phyloP scores from a whole-genome alignment of 495 filamentous ascomycete genomes.

The Aspergillus nanangensis region DNA sequence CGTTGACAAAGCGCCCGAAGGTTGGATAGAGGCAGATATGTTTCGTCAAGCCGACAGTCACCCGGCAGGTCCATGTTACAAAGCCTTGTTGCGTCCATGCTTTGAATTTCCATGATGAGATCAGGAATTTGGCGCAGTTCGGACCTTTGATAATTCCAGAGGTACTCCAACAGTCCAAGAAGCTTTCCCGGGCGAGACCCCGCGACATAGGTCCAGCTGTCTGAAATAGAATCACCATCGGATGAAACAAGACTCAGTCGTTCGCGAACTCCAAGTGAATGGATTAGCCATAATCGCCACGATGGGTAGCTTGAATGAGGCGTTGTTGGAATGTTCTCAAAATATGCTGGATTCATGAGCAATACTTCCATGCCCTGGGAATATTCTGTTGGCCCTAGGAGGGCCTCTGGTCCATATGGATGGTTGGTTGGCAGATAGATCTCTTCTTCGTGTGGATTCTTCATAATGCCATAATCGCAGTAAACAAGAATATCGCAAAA shows the following conservation, averaged over 20 bases:
- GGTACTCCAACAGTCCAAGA: neutral
- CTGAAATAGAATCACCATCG: neutral
- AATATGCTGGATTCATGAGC: neutral
- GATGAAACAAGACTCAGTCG: neutral
- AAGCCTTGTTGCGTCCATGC: neutral
- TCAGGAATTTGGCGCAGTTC: neutral
- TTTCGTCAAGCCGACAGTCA: no score
- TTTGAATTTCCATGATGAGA: neutral
- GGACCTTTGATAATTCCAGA: neutral
- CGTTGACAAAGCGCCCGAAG: no score
- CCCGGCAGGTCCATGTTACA: neutral
- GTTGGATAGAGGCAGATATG: no score
- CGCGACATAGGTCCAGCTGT: neutral
- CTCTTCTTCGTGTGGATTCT: no score
- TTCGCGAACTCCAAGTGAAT: neutral
- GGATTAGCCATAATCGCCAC: neutral
- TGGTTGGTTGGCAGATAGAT: no score
- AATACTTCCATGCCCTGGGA: neutral
- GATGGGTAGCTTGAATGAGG: neutral
- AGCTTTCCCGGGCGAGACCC: neutral
- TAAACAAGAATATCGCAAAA: no score
- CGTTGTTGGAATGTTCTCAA: neutral
- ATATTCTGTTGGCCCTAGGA: neutral
- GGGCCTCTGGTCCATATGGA: neutral
- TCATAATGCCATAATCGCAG: no score